A percentile compares a stretch with the other conserved stretches of the same genome.
These are phyloP conservation scores for Nakaseomyces nivariensis DNA, from an alignment of 1,139 yeast species.

Conservation along the genomic window DNA sequence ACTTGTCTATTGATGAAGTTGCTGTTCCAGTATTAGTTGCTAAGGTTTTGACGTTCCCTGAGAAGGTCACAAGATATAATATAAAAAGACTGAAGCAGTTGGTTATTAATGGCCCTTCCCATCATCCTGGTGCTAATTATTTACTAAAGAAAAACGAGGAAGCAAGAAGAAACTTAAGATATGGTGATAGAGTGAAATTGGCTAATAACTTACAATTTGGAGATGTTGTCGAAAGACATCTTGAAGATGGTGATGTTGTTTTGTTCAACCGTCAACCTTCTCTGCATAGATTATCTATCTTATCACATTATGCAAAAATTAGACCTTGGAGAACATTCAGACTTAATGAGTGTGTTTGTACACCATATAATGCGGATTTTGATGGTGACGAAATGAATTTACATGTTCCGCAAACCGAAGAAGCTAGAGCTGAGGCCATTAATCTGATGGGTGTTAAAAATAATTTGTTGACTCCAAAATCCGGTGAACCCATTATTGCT, in stretches of 20 bases:
- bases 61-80: constrained; percentile 84
- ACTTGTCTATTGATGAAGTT: constrained; percentile 86
- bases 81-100: constrained; percentile 63
- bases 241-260: constrained; percentile 95
- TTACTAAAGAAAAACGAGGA: constrained; percentile 72
- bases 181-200: constrained; percentile 72
- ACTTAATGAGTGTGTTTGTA: constrained; percentile 96
- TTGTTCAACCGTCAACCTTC: constrained; percentile 97
- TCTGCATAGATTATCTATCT: constrained; percentile 83
- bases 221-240: constrained; percentile 93
- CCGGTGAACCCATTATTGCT: constrained; percentile 98
- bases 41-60: constrained; percentile 91
- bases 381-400: constrained; percentile 99
- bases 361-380: constrained; percentile 98
- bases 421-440: constrained; percentile 96
- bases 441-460: constrained; percentile 96
- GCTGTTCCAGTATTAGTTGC: constrained; percentile 98
- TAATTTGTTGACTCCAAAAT: constrained; percentile 87
- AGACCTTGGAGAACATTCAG: constrained; percentile 98
- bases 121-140: constrained; percentile 96
- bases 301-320: constrained; percentile 91
- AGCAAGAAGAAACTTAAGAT: constrained; percentile 79
- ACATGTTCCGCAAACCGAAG: constrained; percentile 98
- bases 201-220: constrained; percentile 76
- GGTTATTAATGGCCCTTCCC: constrained; percentile 74